Percentiles rank a stretch among this genome's conserved stretches.
Conservation (phyloP, 2,329 filamentous ascomycete species). For the Cladobotryum protrusum region DNA sequence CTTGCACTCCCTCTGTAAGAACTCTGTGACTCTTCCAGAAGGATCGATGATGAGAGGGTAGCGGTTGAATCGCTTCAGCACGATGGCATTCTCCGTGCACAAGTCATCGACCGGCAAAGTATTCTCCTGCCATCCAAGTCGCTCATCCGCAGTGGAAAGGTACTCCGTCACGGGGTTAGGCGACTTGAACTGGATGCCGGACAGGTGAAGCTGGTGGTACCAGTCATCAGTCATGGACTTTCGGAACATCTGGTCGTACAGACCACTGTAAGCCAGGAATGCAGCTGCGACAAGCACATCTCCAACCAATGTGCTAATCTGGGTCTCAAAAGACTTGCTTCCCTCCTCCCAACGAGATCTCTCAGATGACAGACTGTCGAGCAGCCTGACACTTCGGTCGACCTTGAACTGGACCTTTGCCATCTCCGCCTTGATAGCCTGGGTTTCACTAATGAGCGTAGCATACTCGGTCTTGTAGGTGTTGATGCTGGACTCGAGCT, state of each 20-base stretch:
- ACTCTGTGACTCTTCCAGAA: constrained; percentile 89
- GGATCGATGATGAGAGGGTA: constrained; percentile 98
- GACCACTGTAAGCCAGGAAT: constrained; percentile 92
- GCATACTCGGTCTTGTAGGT: constrained; percentile 97
- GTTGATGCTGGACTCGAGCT: constrained; percentile 83
- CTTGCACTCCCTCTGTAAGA: constrained; percentile 89
- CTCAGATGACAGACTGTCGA: constrained; percentile 93
- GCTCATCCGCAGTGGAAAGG: constrained; percentile 90
- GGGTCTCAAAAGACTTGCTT: constrained; percentile 96
- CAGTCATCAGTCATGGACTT: constrained; percentile 98
- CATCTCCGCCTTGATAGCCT: constrained; percentile 97
- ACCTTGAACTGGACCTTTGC: constrained; percentile 95
- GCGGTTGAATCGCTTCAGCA: constrained; percentile 94
- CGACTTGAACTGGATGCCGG: constrained; percentile 88
- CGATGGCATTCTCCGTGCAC: constrained; percentile 97
- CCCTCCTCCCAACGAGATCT: constrained; percentile 91
- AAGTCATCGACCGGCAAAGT: constrained; percentile 91
- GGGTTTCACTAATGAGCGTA: constrained; percentile 89
- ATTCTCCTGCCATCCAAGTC: constrained; percentile 91
- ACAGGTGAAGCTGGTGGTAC: constrained; percentile 85
- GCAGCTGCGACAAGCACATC: constrained; percentile 95
- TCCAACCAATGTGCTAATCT: constrained; percentile 92
- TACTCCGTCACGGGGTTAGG: constrained; percentile 96
- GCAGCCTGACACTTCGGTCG: constrained; percentile 85
- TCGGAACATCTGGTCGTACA: constrained; percentile 97